Percentiles rank a stretch among this genome's conserved stretches.
phyloP scores from a whole-genome alignment of 441 rosid genomes.

The Jatropha podagrica region DNA sequence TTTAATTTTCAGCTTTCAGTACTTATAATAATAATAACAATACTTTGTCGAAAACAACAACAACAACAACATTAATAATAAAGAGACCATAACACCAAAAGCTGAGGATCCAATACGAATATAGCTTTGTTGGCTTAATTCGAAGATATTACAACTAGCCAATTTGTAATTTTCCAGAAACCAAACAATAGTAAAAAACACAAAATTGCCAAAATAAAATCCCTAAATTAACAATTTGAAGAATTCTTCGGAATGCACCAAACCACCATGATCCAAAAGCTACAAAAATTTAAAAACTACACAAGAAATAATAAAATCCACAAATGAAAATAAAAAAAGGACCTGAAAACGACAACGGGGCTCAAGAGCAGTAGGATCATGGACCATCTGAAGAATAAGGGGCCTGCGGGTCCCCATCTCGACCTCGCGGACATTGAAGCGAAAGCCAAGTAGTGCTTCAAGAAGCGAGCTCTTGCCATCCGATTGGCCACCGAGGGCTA shows the following conservation, averaged over 20 bases:
- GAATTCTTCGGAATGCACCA: neutral
- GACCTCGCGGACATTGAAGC: constrained; percentile 92
- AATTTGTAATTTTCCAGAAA: neutral
- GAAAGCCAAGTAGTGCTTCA: constrained; percentile 88
- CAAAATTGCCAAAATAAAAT: neutral
- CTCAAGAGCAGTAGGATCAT: constrained; percentile 74
- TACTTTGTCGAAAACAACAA: too few relatives aligned
- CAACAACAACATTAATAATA: neutral
- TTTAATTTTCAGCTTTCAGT: neutral
- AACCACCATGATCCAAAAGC: neutral
- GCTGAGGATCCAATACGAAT: too few relatives aligned
- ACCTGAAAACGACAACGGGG: constrained; percentile 96
- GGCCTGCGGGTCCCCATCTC: constrained; percentile 98
- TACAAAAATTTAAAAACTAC: neutral
- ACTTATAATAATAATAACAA: too few relatives aligned
- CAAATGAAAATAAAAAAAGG: neutral
- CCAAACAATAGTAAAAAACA: neutral
- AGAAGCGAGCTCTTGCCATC: constrained; percentile 95
- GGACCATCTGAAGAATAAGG: constrained; percentile 92
- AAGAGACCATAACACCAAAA: neutral
- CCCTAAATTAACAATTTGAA: neutral
- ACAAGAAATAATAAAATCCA: neutral
- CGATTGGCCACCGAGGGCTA: constrained; percentile 92
- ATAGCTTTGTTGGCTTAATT: too few relatives aligned
- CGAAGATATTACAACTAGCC: too few relatives aligned